Evolutionary conservation across 192 early-diverging fungal species (phyloP).

Genomic region (Funneliformis mosseae): DNA sequence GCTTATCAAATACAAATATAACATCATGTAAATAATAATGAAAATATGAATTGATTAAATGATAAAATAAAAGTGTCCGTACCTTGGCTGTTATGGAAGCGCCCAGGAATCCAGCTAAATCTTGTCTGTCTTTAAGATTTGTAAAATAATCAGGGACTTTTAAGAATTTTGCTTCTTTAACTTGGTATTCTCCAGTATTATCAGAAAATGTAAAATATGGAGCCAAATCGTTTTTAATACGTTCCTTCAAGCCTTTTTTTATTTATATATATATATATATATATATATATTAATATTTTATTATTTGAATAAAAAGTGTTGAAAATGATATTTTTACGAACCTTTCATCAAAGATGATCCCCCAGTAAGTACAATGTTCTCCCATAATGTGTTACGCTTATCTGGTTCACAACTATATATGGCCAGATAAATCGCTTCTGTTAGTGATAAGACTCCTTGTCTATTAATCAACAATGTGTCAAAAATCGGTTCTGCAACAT

Average conservation of each 20-base stretch:
- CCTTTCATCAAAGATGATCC: slow-evolving; percentile 63
- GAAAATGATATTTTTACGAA: neutral
- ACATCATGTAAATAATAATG: neutral
- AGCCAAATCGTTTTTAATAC: slow-evolving; percentile 68
- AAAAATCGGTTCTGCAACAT: slow-evolving; percentile 73
- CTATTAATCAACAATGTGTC: slow-evolving; percentile 57
- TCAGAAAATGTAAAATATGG: slow-evolving; percentile 75
- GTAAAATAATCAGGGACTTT: slow-evolving; percentile 89
- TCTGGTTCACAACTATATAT: slow-evolving; percentile 71
- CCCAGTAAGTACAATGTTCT: slow-evolving; percentile 82
- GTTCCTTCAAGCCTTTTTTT: slow-evolving; percentile 61
- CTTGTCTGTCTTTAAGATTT: slow-evolving; percentile 66
- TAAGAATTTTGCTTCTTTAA: slow-evolving; percentile 78
- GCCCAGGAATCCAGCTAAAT: slow-evolving; percentile 79
- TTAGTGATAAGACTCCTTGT: slow-evolving; percentile 44
- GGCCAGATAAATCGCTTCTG: slow-evolving; percentile 66
- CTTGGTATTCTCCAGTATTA: slow-evolving; percentile 83
- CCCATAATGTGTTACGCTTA: slow-evolving; percentile 81
- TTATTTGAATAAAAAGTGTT: neutral
- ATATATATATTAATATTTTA: neutral
- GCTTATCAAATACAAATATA: slow-evolving; percentile 35
- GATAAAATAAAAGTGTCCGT: slow-evolving; percentile 13
- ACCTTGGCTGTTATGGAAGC: slow-evolving; percentile 88
- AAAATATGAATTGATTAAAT: neutral
- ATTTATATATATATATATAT: neutral